Evolutionary conservation across 2,329 filamentous ascomycete genomes (phyloP), one percentile per base, ranked within the genome.

Genomic region (Alternaria viburni): DNA sequence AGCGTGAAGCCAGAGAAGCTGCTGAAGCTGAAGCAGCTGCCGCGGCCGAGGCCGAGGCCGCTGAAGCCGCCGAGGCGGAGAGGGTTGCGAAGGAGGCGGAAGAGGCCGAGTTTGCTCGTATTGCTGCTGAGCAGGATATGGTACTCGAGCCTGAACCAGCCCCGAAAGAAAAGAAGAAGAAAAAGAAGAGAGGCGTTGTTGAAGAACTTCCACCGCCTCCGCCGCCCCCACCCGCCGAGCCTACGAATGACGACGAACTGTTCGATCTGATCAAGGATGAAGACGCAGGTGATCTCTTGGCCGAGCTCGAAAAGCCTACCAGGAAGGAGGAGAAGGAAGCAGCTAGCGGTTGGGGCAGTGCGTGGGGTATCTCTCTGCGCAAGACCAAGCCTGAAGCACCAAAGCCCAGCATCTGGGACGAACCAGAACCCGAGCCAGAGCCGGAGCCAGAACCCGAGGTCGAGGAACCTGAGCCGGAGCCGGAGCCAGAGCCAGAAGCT

Each of bases 301-400:
- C 76, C 13, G 77, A 81, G 58, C 69, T 80, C 17, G 80, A 78
- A 45, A 74, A 80, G 56, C 71, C 56, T 8, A 64, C 77, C 68
- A 72, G 69, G 55, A 70, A 75, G 46, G 70, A 77, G 41, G 70
- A 74, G 41, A 71, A 72, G 36, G 57, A 75, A 26, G 57, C 62
- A 7, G 50, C 45, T 15, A 73, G 76, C 52, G 72, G 77, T 23
- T 79, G 76, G 73, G 82, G 81, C 32, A 82, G 79, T 57, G 80
- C 81, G 57, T 83, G 80, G 81, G 82, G 83, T 61, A 77, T 82
- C 36, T 81, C 79, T 62, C 74, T 82, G 54, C 82, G 81, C 69
- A 81, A 80, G 62, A 79, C 78, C 64, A 83, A 82, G 69, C 71
- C 76, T 68, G 84, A 83, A 79, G 80, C 10, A 9, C 59, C 75